These are phyloP conservation scores for Nakazawaea sp. DNA, from an alignment of 805 yeast genomes.

Conservation along the genomic window DNA sequence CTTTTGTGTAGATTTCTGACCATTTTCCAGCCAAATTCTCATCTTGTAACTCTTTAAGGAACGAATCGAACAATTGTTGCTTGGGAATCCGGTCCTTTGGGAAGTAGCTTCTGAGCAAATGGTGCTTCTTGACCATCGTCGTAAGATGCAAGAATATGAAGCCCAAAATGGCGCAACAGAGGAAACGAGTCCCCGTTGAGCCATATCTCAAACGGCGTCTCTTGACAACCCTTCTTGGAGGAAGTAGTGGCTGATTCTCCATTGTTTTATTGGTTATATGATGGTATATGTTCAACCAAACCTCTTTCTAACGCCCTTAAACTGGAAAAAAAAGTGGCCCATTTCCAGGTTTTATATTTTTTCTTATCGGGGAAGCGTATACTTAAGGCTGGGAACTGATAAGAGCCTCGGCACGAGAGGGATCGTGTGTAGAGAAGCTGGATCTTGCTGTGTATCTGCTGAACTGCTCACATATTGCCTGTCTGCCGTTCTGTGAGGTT, in stretches of 20 bases:
- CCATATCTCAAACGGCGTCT: constrained; percentile 2
- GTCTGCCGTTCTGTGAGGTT: no score
- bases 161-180: background rate
- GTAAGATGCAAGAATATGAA: constrained; percentile 1
- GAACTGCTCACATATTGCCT: no score
- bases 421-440: no score
- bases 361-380: no score
- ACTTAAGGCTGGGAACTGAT: no score
- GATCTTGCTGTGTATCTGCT: no score
- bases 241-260: constrained; percentile 6
- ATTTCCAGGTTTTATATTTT: no score
- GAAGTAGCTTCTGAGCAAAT: background rate
- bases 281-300: no score
- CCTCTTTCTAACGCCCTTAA: no score
- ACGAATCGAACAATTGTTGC: constrained; percentile 7
- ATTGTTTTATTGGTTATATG: no score
- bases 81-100: constrained; percentile 2
- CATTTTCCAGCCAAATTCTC: constrained; percentile 41
- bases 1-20: constrained; percentile 43
- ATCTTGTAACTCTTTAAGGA: constrained; percentile 20
- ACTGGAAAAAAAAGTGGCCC: no score
- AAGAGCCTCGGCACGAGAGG: no score
- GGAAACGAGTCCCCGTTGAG: constrained; percentile 1
- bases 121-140: background rate
- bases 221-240: background rate